Evolutionary conservation across 2,329 filamentous ascomycete species (phyloP).

Genomic region (Epichloe amarillans): DNA sequence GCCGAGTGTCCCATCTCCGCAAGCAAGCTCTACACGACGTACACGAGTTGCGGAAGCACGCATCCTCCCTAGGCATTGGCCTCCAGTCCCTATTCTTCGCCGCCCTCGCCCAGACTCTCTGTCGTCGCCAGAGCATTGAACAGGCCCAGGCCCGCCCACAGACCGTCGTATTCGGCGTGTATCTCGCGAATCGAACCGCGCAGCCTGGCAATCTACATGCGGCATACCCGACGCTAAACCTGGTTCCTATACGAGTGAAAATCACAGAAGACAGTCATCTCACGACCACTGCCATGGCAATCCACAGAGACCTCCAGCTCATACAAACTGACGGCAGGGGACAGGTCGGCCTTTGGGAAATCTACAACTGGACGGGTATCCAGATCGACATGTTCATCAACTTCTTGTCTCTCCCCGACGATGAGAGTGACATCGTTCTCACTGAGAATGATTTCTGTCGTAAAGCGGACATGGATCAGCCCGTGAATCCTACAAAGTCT

Average conservation of each 20-base stretch:
- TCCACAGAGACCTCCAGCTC: conserved; percentile 54
- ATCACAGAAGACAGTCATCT: conserved; percentile 21
- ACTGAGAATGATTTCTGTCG: not conserved
- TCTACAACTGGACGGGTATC: conserved; percentile 62
- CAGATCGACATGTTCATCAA: conserved; percentile 66
- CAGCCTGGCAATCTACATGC: conserved; percentile 29
- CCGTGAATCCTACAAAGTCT: not conserved
- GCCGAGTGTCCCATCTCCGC: conserved; percentile 25
- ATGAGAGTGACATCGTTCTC: not conserved
- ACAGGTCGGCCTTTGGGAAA: conserved; percentile 55
- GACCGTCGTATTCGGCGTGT: conserved; percentile 58
- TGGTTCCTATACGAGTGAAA: conserved; percentile 57
- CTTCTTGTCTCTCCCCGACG: conserved; percentile 47
- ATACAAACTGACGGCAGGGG: conserved; percentile 39
- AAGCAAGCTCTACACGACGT: conserved; percentile 31
- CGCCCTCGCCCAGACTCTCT: conserved; percentile 41
- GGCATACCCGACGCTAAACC: conserved; percentile 60
- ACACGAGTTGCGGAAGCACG: conserved; percentile 15
- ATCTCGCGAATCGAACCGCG: conserved; percentile 62
- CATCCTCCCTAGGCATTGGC: conserved; percentile 43
- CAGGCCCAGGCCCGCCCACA: not conserved
- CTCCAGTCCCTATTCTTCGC: conserved; percentile 68
- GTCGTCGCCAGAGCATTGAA: conserved; percentile 20
- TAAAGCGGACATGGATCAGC: not conserved
- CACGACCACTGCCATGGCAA: conserved; percentile 36